Evolutionary conservation across 129 eudicot genomes (phyloP).

Genomic region (Flaveria robusta): DNA sequence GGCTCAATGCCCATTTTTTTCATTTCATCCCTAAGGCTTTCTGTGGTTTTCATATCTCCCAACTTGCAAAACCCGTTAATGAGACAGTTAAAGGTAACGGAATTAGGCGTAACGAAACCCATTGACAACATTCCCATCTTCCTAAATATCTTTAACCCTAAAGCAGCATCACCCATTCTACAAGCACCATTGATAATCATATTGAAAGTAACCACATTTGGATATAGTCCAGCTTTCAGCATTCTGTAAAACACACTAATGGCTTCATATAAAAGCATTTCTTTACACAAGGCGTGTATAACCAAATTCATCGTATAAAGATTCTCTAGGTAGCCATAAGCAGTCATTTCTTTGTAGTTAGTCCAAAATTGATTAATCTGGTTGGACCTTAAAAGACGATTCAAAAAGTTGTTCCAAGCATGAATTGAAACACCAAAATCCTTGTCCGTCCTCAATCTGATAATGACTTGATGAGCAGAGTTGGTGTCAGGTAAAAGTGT

Average conservation of each 20-base stretch:
- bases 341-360: conserved; percentile 51
- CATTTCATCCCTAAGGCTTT: conserved; percentile 54
- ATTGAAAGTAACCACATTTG: conserved; percentile 62
- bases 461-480: conserved; percentile 58
- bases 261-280: conserved; percentile 46
- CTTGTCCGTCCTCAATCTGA: conserved; percentile 42
- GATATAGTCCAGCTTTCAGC: conserved; percentile 57
- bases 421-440: conserved; percentile 55
- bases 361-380: conserved; percentile 47
- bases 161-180: conserved; percentile 39
- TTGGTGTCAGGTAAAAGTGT: conserved; percentile 47
- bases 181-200: conserved; percentile 67
- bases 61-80: conserved; percentile 66
- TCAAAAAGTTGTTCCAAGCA: conserved; percentile 73
- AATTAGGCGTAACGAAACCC: conserved; percentile 47
- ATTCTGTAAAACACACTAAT: conserved; percentile 53
- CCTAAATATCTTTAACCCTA: conserved; percentile 55
- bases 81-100: conserved; percentile 53
- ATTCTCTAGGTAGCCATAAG: conserved; percentile 57
- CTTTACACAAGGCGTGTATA: conserved; percentile 59
- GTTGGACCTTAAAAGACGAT: conserved; percentile 45
- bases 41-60: conserved; percentile 47
- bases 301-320: conserved; percentile 63
- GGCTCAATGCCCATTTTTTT: conserved; percentile 43
- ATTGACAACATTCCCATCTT: conserved; percentile 56